Evolutionary conservation across 1,284 basidiomycete genomes (phyloP), one percentile per base, ranked within the genome.

Genomic region (Cryptococcus hybrid): DNA sequence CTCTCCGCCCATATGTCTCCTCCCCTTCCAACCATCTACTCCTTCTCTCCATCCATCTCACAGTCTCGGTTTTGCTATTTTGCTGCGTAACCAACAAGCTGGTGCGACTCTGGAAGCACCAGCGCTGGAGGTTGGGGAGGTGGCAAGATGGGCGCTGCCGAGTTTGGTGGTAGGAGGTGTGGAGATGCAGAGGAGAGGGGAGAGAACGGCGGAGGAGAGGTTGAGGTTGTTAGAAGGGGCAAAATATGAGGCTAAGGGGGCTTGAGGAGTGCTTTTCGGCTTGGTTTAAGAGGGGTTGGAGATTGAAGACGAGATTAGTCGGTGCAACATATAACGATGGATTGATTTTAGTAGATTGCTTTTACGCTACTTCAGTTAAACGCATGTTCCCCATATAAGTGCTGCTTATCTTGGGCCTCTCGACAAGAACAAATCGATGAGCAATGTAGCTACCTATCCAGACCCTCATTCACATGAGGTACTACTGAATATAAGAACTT

Each of bases 191-290:
- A 56, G 68, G 30, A 45, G 67, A 39, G 60, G 61, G 5, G 71
- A 74, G 59, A 58, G 55, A 38, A 62, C 64, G 9, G 56, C 62
- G 5, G 64, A 72, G 52, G 44, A 34, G 15, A 61, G 61, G 30
- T 38, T 76, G 4, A 50, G 13, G 3, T n/a, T 59, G 50, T 56
- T 73, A 18, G 70, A 76, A 53, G 38, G 52, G 48, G 43, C 67
- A 49, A 69, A 61, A 51, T 76, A 74, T 52, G 45, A 64, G 30
- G 57, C 62, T 54, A 76, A 74, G 56, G 71, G 74, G 6, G 72
- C 72, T 2, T 76, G 48, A 24, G 37, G 9, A 46, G 45, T 24
- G 24, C 24, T 24, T 24, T 24, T 24, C 3, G 30, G 30, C 3
- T 30, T 30, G 30, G 30, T 30, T 30, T 30, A 3, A 4, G 4